Evolutionary conservation across 495 filamentous ascomycete species (phyloP).

Genomic region (Penicillium turbatum): DNA sequence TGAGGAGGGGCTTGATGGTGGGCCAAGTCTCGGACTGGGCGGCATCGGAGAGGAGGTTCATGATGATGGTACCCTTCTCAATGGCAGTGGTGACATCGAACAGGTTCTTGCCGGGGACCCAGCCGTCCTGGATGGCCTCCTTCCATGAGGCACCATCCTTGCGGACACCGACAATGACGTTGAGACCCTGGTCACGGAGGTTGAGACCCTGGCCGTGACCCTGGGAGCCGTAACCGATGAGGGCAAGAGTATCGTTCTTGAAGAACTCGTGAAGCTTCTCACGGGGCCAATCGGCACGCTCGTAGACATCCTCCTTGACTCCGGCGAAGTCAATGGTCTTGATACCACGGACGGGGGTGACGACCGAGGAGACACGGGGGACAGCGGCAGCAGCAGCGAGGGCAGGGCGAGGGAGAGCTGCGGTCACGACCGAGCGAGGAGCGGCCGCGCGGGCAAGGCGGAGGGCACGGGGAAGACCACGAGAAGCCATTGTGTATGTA

Average conservation of each 20-base stretch:
- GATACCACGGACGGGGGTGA: constrained; percentile 46
- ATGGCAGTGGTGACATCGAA: constrained; percentile 98
- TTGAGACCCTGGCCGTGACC: constrained; percentile 98
- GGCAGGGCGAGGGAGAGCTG: constrained; percentile 42
- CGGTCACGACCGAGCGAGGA: constrained; percentile 49
- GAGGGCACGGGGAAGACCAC: constrained; percentile 76
- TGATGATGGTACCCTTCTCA: constrained; percentile 86
- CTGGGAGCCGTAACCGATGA: constrained; percentile 99
- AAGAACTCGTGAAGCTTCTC: constrained; percentile 99
- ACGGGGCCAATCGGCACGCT: constrained; percentile 96
- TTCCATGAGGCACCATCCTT: constrained; percentile 98
- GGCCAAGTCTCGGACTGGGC: constrained; percentile 99
- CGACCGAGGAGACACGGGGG: constrained; percentile 50
- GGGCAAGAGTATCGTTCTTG: constrained; percentile 98
- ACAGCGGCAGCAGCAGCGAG: constrained; percentile 35
- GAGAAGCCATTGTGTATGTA: constrained; percentile 73
- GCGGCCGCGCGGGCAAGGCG: constrained; percentile 68
- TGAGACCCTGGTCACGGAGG: constrained; percentile 97
- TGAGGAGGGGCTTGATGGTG: constrained; percentile 91
- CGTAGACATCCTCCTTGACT: constrained; percentile 86
- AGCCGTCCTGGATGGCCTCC: constrained; percentile 93
- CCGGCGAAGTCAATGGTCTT: constrained; percentile 82
- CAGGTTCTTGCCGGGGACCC: constrained; percentile 96
- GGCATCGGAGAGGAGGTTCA: constrained; percentile 97
- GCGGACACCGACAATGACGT: constrained; percentile 96